These are phyloP conservation scores for Ophiostoma sp. DNA, from an alignment of 2,329 filamentous ascomycete genomes.

Conservation along the genomic window DNA sequence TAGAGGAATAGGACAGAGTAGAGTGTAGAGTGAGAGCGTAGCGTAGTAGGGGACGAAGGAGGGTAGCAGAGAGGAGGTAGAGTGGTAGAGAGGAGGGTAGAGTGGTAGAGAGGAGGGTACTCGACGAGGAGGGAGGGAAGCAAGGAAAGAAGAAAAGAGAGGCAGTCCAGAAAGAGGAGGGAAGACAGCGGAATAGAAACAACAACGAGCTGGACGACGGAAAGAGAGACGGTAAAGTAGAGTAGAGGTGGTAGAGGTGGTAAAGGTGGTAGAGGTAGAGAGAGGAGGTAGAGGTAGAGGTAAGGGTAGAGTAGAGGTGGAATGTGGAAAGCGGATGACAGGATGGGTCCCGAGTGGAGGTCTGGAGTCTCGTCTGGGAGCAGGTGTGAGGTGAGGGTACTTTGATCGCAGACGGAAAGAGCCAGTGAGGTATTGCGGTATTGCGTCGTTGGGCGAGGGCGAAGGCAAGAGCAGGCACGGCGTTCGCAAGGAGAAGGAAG, in stretches of 20 bases:
- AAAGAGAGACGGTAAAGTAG: not conserved
- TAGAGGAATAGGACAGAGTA: not conserved
- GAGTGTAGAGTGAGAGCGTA: not conserved
- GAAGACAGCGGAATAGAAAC: not conserved
- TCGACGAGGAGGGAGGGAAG: not conserved
- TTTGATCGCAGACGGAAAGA: no score
- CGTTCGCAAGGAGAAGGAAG: not conserved
- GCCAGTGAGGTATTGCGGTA: not conserved
- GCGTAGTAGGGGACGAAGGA: not conserved
- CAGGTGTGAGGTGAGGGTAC: no score
- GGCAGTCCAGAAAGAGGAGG: not conserved
- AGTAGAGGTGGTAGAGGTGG: not conserved
- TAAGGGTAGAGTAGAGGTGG: not conserved
- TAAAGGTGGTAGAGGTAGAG: not conserved
- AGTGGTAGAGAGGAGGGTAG: not conserved
- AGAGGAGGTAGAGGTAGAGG: not conserved
- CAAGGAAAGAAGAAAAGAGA: not conserved
- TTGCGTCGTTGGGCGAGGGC: not conserved
- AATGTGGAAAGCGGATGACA: constrained; percentile 7
- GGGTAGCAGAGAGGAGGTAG: not conserved
- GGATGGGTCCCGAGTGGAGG: constrained; percentile 9
- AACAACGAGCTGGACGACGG: not conserved
- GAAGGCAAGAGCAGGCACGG: no score
- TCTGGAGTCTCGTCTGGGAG: not conserved
- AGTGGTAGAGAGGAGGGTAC: not conserved